These are phyloP conservation scores for Kwoniella newhampshirensis DNA, from an alignment of 768 basidiomycete genomes.

Conservation along the genomic window DNA sequence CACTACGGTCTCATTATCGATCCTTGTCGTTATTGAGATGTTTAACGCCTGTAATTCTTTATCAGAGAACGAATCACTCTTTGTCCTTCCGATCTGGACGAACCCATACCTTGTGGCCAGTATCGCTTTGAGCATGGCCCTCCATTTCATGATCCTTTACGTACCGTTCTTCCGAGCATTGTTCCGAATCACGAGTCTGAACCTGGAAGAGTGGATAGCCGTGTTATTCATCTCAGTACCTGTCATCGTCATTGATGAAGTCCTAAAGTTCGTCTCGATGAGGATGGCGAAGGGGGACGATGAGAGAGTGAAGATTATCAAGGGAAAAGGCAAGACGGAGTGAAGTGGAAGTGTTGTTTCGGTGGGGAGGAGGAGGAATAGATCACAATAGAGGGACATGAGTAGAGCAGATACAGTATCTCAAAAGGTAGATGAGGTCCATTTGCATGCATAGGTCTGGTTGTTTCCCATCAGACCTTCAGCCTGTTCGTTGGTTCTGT, in stretches of 20 bases:
- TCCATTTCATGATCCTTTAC: conserved; percentile 94
- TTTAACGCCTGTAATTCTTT: conserved; percentile 70
- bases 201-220: conserved; percentile 93
- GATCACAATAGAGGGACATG: neutral
- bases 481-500: too few relatives aligned
- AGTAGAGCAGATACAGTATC: too few relatives aligned
- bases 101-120: conserved; percentile 90
- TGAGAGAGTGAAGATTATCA: conserved; percentile 13
- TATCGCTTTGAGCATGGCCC: conserved; percentile 82
- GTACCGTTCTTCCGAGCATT: conserved; percentile 90
- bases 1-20: conserved; percentile 93
- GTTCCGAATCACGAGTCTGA: conserved; percentile 89
- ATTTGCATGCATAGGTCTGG: too few relatives aligned
- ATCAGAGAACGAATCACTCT: conserved; percentile 91
- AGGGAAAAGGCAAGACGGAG: conserved; percentile 3
- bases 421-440: too few relatives aligned
- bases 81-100: conserved; percentile 87
- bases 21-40: conserved; percentile 69
- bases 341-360: neutral
- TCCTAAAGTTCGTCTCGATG: conserved; percentile 66
- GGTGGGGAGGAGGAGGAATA: neutral
- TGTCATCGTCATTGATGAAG: conserved; percentile 84
- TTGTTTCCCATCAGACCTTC: too few relatives aligned
- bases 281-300: neutral
- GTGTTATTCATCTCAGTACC: conserved; percentile 84